Conservation (phyloP, 345 rosid species). For the Hirschfeldia incana region DNA sequence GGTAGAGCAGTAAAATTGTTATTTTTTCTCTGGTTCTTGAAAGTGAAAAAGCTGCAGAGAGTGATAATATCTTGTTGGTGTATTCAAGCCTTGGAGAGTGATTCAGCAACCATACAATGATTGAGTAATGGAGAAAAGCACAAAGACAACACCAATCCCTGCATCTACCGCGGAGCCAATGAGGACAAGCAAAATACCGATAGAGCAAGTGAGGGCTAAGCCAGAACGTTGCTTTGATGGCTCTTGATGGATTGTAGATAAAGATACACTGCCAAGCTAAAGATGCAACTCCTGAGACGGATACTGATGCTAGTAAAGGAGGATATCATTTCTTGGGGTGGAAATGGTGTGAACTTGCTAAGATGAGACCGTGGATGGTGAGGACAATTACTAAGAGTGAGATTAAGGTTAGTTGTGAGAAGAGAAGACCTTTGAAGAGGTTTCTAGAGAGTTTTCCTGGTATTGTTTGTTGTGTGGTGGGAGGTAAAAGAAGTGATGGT, state of each 20-base stretch:
- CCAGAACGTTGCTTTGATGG: constrained; percentile 66
- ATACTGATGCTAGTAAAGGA: constrained; percentile 63
- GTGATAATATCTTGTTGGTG: constrained; percentile 50
- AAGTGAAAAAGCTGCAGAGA: constrained; percentile 56
- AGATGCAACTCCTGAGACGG: constrained; percentile 53
- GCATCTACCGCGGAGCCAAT: constrained; percentile 52
- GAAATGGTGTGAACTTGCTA: constrained; percentile 51
- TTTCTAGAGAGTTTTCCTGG: constrained; percentile 44
- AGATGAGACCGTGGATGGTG: constrained; percentile 59
- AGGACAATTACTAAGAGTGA: constrained; percentile 59
- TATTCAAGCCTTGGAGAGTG: constrained; percentile 55
- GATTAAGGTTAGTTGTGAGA: constrained; percentile 52
- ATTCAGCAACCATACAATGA: constrained; percentile 81
- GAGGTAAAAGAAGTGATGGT: constrained; percentile 85
- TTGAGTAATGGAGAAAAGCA: constrained; percentile 49
- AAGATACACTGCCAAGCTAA: constrained; percentile 57
- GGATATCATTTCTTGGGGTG: constrained; percentile 73
- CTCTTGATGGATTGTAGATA: constrained; percentile 46
- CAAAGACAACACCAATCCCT: constrained; percentile 47
- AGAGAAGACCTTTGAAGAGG: constrained; percentile 61
- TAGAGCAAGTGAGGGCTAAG: constrained; percentile 64
- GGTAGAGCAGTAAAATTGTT: too few relatives aligned
- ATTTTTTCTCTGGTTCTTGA: constrained; percentile 36
- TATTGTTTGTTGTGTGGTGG: constrained; percentile 31
- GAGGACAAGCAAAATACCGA: constrained; percentile 56